Percentiles rank a stretch among this genome's conserved stretches.
phyloP scores from a whole-genome alignment of 306 rosid genomes.

The Cicer pinnatifidum region DNA sequence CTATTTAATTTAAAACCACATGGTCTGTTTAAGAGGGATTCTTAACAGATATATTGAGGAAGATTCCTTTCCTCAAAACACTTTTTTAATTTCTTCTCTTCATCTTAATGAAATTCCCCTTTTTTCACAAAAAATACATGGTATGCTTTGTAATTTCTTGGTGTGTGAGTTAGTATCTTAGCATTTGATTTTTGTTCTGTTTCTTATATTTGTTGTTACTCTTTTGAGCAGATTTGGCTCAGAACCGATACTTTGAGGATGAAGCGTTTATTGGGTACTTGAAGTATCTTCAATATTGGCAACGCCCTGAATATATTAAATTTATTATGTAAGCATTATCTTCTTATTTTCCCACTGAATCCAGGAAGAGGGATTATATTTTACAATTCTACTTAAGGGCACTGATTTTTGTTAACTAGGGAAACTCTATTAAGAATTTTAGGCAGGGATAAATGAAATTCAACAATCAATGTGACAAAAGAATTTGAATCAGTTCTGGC shows the following conservation, averaged over 20 bases:
- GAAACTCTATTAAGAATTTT: slow-evolving; percentile 1
- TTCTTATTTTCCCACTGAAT: slow-evolving; percentile 21
- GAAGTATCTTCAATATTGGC: slow-evolving; percentile 96
- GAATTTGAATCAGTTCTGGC: slow-evolving; percentile 15
- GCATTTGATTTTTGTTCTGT: neutral
- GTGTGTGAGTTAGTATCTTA: neutral
- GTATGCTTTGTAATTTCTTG: slow-evolving; percentile 13
- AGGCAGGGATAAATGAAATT: slow-evolving; percentile 7
- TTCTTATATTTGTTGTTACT: slow-evolving; percentile 38
- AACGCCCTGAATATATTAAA: slow-evolving; percentile 83
- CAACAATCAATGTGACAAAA: neutral
- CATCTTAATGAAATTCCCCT: neutral
- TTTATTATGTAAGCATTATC: slow-evolving; percentile 75
- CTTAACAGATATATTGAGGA: neutral
- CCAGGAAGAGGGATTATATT: slow-evolving; percentile 15
- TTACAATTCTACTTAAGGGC: slow-evolving; percentile 8
- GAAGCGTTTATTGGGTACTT: slow-evolving; percentile 96
- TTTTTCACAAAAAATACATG: neutral
- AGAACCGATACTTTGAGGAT: slow-evolving; percentile 92
- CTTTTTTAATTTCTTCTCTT: slow-evolving; percentile 22
- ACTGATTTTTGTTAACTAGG: slow-evolving; percentile 3
- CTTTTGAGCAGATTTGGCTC: slow-evolving; percentile 76
- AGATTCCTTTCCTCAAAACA: neutral
- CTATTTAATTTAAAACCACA: neutral
- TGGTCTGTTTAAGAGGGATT: neutral